Evolutionary conservation across 1,284 basidiomycete species (phyloP).

Genomic region (Flammula alnicola): DNA sequence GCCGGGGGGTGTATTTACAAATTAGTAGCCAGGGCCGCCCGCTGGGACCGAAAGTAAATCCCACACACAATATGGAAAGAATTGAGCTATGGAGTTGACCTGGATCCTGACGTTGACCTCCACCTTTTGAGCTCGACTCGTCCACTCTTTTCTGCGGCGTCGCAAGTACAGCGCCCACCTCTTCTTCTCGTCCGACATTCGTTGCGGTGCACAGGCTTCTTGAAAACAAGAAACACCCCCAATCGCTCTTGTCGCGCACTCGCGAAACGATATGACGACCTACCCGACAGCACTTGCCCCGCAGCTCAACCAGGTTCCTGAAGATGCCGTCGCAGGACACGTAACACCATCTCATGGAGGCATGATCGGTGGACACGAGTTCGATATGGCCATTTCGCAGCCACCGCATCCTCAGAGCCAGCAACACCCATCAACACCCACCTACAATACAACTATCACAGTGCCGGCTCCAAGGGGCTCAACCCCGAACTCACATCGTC

Average conservation of each 20-base stretch:
- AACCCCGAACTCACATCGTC: conserved; percentile 41
- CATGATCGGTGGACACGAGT: conserved; percentile 63
- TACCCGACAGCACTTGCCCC: conserved; percentile 39
- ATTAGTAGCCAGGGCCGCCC: conserved; percentile 18
- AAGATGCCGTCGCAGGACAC: conserved; percentile 45
- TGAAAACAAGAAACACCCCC: not conserved
- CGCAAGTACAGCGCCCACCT: conserved; percentile 6
- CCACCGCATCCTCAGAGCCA: conserved; percentile 28
- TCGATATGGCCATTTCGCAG: conserved; percentile 49
- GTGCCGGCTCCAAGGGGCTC: conserved; percentile 26
- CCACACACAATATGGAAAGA: conserved; percentile 22
- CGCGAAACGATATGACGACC: conserved; percentile 29
- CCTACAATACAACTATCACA: conserved; percentile 23
- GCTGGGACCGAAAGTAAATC: conserved; percentile 18
- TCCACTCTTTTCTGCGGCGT: conserved; percentile 14
- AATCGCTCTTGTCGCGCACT: not conserved
- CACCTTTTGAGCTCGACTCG: conserved; percentile 10
- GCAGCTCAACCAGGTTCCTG: conserved; percentile 46
- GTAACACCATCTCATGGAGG: conserved; percentile 62
- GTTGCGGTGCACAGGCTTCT: conserved; percentile 19
- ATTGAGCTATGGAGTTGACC: too few species aligned
- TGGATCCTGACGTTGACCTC: conserved; percentile 19
- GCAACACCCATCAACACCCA: conserved; percentile 29
- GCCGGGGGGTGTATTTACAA: conserved; percentile 12
- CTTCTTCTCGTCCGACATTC: conserved; percentile 1